Evolutionary conservation across 1,139 yeast species (phyloP), one percentile per base, ranked within the genome.

Genomic region (Candida labiduridarum): DNA sequence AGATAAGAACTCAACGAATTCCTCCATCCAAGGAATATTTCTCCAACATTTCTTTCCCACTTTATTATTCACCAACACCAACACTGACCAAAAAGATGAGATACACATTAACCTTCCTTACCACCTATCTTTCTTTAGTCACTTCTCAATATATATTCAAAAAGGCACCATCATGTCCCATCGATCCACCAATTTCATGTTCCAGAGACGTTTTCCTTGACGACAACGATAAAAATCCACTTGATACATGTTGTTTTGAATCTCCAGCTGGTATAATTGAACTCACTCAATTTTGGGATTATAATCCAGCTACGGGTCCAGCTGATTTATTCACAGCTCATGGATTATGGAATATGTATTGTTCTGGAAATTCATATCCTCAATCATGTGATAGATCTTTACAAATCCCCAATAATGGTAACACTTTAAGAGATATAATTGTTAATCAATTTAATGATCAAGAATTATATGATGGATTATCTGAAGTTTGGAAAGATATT

Each of bases 271-370:
- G 98, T 1, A 78, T 91, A 14, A 74, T 92, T 40, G 68, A 92
- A 45, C 89, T 85, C 61, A 89, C 98, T 0, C 98, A 94, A 65
- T 91, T 92, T 68, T 94, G 98, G 98, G 96, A 91, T 66, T 89
- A 88, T 63, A 73, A 74, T 53, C 97, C 97, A 0, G 84, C 95
- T 2, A 77, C 86, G 53, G 96, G 97, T 1, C 87, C 89, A 0
- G 85, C 88, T 1, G 86, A 90, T 56, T 73, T 83, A 53, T 94
- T 90, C 69, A 94, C 98, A 0, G 71, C 89, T 34, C 80, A 76
- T 54, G 80, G 80, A 2, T 66, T 76, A 48, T 76, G 80, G 80
- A 79, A 80, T 2, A 79, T 76, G 53, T 68, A 67, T 49, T 76
- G 80, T 56, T 76, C 73, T 53, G 80, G 79, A 2, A 10, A 40